Conservation (phyloP, 192 early-diverging fungal genomes). For the Coemansia sp. region DNA sequence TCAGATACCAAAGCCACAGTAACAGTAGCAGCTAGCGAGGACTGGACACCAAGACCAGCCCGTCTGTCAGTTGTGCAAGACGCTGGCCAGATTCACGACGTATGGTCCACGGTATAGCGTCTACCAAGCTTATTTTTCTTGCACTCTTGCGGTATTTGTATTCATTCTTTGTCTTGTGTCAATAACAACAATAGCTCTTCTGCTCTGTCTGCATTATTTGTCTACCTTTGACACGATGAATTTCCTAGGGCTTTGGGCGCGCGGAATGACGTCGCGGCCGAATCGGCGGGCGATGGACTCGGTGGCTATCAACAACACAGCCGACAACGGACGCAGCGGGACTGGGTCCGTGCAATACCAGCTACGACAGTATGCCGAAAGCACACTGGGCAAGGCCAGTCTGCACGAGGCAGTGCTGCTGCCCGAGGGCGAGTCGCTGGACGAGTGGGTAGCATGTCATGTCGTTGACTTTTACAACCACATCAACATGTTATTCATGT, state of each 20-base stretch:
- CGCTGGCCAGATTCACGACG: background rate
- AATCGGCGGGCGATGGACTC: constrained; percentile 51
- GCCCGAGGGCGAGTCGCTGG: constrained; percentile 83
- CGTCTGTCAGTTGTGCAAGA: background rate
- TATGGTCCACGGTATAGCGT: no score
- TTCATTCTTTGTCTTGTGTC: background rate
- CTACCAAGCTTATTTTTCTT: background rate
- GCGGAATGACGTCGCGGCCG: constrained; percentile 48
- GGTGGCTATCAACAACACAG: constrained; percentile 43
- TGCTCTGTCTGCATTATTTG: background rate
- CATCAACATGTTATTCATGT: constrained; percentile 90
- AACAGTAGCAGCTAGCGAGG: background rate
- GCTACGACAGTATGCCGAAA: constrained; percentile 60
- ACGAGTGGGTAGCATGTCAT: constrained; percentile 95
- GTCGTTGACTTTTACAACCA: constrained; percentile 96
- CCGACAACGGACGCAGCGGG: constrained; percentile 15
- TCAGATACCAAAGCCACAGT: background rate
- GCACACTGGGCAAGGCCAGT: constrained; percentile 77
- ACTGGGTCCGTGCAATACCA: constrained; percentile 53
- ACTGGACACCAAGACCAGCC: background rate
- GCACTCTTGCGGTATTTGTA: background rate
- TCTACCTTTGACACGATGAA: constrained; percentile 28
- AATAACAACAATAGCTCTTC: background rate
- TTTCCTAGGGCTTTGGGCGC: constrained; percentile 53
- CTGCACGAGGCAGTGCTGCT: constrained; percentile 73